Evolutionary conservation across 768 basidiomycete genomes (phyloP), one percentile per base, ranked within the genome.

Genomic region (Mycena indigotica): DNA sequence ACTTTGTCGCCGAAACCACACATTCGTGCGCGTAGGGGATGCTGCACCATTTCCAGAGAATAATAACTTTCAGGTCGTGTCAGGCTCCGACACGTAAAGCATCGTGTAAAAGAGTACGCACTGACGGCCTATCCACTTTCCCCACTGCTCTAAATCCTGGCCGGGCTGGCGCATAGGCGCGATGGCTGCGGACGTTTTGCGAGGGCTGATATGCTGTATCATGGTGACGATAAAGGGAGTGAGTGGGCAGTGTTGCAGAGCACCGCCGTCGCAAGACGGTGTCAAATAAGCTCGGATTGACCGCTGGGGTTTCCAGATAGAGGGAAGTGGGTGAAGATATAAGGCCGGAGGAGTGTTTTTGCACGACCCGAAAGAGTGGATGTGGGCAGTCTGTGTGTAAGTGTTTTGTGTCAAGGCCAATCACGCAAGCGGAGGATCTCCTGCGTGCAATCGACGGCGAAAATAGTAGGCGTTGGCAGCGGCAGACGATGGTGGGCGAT

Each of bases 1-100:
- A 93, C 94, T 80, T 95, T 96, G 79, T 97, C 93, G 44, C 95
- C 95, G 72, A 96, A 95, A 12, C 95, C 95, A 70, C 95, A 96
- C 88, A 95, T 95, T 62, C 95, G 84, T 49, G 95, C 95, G 40
- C 95, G 85, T 46, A 91, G 72, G 38, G 95, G 95, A 65, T 95
- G 85, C 70, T 97, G 95, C 3, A 91, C 82, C 65, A 95, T 84
- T 63, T 92, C 87, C 39, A 96, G 81, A 15, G 87, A 84, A 72
- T 95, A 95, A 69, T 89, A 79, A 68, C 92, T 93, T 66, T 2
- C 19, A 45, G 15, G 52, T 1, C 26, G 62, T 12, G 59, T 65
- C 50, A 66, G 55, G 44, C 46, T 21, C 41, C 29, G 1, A 30
- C 39, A 50, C n/a, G n/a, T 54, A 38, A 55, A 61, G 50, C 44